A percentile compares a stretch with the other conserved stretches of the same genome.
These are phyloP conservation scores for Lagenaria siceraria DNA, from an alignment of 306 rosid species.

Conservation along the genomic window DNA sequence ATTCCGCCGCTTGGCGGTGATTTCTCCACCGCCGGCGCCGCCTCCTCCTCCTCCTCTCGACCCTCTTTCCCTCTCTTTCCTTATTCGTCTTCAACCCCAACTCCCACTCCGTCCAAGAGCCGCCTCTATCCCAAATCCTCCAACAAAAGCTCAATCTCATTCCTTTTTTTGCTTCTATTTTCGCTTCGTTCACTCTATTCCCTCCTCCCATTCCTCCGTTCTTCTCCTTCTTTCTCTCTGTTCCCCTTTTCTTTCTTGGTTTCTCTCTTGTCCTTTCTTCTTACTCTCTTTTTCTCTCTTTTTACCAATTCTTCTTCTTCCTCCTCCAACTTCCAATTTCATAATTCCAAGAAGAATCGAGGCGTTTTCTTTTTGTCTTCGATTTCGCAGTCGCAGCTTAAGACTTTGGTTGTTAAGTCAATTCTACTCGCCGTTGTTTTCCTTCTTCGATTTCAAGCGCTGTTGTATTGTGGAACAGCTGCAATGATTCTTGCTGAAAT, in stretches of 20 bases:
- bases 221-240: slow-evolving; percentile 69
- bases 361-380: slow-evolving; percentile 22
- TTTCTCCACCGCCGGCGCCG: background rate
- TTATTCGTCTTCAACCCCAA: slow-evolving; percentile 34
- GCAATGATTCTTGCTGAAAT: slow-evolving; percentile 85
- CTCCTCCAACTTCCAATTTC: slow-evolving; percentile 32
- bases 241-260: slow-evolving; percentile 71
- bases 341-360: slow-evolving; percentile 20
- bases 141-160: slow-evolving; percentile 31
- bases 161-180: slow-evolving; percentile 53
- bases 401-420: slow-evolving; percentile 33
- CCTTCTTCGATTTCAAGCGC: slow-evolving; percentile 75
- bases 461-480: slow-evolving; percentile 73
- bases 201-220: slow-evolving; percentile 64
- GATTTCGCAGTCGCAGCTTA: slow-evolving; percentile 38
- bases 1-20: slow-evolving; percentile 41
- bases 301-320: slow-evolving; percentile 16
- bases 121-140: slow-evolving; percentile 36
- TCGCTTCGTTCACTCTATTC: slow-evolving; percentile 66
- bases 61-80: slow-evolving; percentile 31
- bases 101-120: slow-evolving; percentile 58
- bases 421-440: slow-evolving; percentile 57
- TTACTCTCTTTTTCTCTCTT: slow-evolving; percentile 30
- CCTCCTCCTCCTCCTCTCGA: slow-evolving; percentile 10
- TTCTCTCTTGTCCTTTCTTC: slow-evolving; percentile 41